Percentiles rank a stretch among this genome's conserved stretches.
Conservation (phyloP, 371 early-diverging fungal species). For the Batkoa obscura region DNA sequence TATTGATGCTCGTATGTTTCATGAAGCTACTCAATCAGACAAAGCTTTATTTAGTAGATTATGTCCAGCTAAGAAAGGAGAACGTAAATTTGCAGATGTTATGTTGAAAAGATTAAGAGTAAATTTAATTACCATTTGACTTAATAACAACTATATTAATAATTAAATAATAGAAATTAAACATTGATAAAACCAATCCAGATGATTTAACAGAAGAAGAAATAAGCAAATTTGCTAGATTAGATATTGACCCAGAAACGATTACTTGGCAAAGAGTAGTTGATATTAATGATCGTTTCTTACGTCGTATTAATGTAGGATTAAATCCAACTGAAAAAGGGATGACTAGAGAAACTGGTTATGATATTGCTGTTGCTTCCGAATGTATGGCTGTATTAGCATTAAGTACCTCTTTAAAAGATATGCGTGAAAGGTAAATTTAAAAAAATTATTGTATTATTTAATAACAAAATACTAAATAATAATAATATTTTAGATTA, state of each 20-base stretch:
- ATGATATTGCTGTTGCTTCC: constrained; percentile 91
- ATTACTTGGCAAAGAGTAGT: constrained; percentile 92
- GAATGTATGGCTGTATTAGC: constrained; percentile 96
- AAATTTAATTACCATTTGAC: background rate
- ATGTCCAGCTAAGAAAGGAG: constrained; percentile 72
- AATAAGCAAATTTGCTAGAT: constrained; percentile 50
- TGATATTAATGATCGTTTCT: constrained; percentile 88
- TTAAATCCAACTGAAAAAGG: constrained; percentile 74
- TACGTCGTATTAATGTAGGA: constrained; percentile 77
- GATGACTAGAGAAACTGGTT: constrained; percentile 70
- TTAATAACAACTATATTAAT: background rate
- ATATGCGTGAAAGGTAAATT: constrained; percentile 63
- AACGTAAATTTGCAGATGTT: constrained; percentile 56
- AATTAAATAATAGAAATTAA: constrained; percentile 28
- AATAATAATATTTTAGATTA: constrained; percentile 17
- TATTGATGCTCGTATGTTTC: constrained; percentile 92
- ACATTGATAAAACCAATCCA: constrained; percentile 61
- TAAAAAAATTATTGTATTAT: background rate
- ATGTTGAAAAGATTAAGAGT: constrained; percentile 55
- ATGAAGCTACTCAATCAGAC: constrained; percentile 80
- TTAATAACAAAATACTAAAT: too few relatives aligned
- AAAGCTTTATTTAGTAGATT: constrained; percentile 69
- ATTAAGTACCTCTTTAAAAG: constrained; percentile 61
- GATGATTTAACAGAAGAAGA: constrained; percentile 63
- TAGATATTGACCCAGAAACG: constrained; percentile 79